Percentiles rank a stretch among this genome's conserved stretches.
phyloP scores from a whole-genome alignment of 768 basidiomycete species.

The Collybia sordida region DNA sequence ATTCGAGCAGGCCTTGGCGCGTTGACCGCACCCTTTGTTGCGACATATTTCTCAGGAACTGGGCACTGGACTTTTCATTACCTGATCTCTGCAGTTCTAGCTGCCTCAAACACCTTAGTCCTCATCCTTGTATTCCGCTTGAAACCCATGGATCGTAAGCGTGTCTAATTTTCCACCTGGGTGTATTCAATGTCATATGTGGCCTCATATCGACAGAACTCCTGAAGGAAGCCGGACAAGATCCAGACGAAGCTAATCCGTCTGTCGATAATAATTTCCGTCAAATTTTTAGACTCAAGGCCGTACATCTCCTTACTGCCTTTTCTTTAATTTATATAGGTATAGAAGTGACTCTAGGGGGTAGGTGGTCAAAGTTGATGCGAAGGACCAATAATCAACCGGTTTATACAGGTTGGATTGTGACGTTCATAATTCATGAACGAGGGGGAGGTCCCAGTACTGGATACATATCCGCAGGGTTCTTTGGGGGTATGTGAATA shows the following conservation, averaged over 20 bases:
- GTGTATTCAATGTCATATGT: not conserved
- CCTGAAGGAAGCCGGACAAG: conserved; percentile 42
- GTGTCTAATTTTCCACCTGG: not conserved
- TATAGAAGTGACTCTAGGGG: conserved; percentile 60
- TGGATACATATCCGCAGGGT: conserved; percentile 42
- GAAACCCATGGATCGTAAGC: conserved; percentile 26
- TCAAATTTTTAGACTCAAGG: conserved; percentile 50
- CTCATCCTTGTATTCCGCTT: conserved; percentile 26
- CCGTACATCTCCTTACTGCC: conserved; percentile 61
- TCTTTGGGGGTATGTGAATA: conserved; percentile 18
- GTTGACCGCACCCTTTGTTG: conserved; percentile 54
- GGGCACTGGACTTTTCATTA: conserved; percentile 64
- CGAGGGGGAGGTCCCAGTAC: conserved; percentile 45
- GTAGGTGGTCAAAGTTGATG: conserved; percentile 18
- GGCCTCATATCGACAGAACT: conserved; percentile 41
- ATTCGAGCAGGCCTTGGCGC: conserved; percentile 37
- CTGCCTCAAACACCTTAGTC: conserved; percentile 33
- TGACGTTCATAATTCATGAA: conserved; percentile 46
- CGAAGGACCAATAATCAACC: not conserved
- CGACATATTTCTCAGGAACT: conserved; percentile 61
- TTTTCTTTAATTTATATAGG: conserved; percentile 70
- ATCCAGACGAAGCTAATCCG: conserved; percentile 28
- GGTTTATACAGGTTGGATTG: conserved; percentile 45
- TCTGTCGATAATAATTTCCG: conserved; percentile 34
- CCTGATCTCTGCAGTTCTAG: conserved; percentile 55